Evolutionary conservation across 2,329 filamentous ascomycete genomes (phyloP), one percentile per base, ranked within the genome.

Genomic region (Aspergillus uvarum): DNA sequence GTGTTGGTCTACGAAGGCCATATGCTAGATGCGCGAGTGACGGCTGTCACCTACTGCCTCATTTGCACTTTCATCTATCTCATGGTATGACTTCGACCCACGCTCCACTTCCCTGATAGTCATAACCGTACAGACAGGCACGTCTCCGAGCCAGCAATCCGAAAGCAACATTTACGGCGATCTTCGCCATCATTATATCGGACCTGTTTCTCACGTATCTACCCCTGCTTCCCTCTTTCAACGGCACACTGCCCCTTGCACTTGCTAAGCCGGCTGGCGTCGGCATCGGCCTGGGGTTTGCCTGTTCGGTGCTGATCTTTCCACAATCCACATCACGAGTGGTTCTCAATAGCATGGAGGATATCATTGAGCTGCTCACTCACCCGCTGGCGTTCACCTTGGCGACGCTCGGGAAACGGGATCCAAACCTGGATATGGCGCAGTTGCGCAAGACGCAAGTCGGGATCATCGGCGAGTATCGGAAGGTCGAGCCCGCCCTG

Each of bases 311-410:
- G 1, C 58, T 83, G 3, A 71, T 83, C 49, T 83, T 83, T 56
- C 82, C 82, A 0, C 76, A 77, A 47, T 83, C 82, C 0, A 81
- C 82, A 0, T 82, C 81, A 0, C 76, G 78, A 24, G 70, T 76
- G 2, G 76, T 81, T 1, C 67, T 83, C 0, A 68, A 65, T 31
- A 70, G 63, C 29, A 71, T 71, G 61, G 71, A 71, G 57, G 67
- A 63, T 21, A 58, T 79, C 0, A 66, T 77, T 0, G 62, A 62
- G 19, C 57, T 71, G 3, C 58, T 71, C 0, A 72, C 68, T 60
- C 60, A 59, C 0, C 72, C 77, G 0, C 55, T 81, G 5, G 70
- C 73, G 2, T 61, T 68, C 2, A 79, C 76, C 0, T 53, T 62
- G 2, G 58, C 61, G 1, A 64, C 59, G 42, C 50, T 74, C 0